A percentile compares a stretch with the other conserved stretches of the same genome.
These are phyloP conservation scores for Penicillium sclerotiorum DNA, from an alignment of 2,329 filamentous ascomycete species.

Conservation along the genomic window DNA sequence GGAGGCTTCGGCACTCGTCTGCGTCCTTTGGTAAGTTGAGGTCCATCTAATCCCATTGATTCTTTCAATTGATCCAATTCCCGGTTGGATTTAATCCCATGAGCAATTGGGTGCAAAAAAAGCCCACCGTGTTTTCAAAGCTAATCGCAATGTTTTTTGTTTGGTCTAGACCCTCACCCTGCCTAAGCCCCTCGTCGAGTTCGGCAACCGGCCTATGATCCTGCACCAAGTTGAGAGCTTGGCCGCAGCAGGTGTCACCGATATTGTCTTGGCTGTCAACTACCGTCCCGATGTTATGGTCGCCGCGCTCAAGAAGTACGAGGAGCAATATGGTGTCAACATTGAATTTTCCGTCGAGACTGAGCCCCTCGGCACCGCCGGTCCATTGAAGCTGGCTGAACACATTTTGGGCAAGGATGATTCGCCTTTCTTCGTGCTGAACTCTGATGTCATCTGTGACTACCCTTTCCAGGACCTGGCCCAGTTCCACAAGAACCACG, in stretches of 20 bases:
- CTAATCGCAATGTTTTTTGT: constrained; percentile 2
- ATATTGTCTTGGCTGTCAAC: constrained; percentile 98
- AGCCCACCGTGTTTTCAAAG: too few relatives aligned
- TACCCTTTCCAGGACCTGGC: constrained; percentile 91
- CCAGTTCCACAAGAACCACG: constrained; percentile 89
- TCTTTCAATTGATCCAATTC: constrained; percentile 12
- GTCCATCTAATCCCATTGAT: constrained; percentile 9
- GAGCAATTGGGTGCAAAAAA: too few relatives aligned
- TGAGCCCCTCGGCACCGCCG: constrained; percentile 92
- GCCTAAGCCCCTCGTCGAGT: constrained; percentile 96
- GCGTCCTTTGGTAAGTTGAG: constrained; percentile 78
- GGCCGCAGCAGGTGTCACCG: constrained; percentile 89
- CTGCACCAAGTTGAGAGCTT: constrained; percentile 95
- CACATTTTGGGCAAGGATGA: constrained; percentile 91
- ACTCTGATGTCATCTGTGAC: constrained; percentile 97
- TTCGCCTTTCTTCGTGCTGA: constrained; percentile 94
- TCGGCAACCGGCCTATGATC: constrained; percentile 99
- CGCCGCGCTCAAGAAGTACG: constrained; percentile 89
- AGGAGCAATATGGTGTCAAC: constrained; percentile 87
- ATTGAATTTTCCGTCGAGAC: constrained; percentile 97
- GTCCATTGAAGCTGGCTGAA: constrained; percentile 93
- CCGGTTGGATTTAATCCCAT: too few relatives aligned
- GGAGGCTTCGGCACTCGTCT: constrained; percentile 98
- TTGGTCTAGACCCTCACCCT: constrained; percentile 80
- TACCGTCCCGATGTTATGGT: constrained; percentile 99